Evolutionary conservation across 306 rosid genomes (phyloP).

Genomic region (Alnus rubra): DNA sequence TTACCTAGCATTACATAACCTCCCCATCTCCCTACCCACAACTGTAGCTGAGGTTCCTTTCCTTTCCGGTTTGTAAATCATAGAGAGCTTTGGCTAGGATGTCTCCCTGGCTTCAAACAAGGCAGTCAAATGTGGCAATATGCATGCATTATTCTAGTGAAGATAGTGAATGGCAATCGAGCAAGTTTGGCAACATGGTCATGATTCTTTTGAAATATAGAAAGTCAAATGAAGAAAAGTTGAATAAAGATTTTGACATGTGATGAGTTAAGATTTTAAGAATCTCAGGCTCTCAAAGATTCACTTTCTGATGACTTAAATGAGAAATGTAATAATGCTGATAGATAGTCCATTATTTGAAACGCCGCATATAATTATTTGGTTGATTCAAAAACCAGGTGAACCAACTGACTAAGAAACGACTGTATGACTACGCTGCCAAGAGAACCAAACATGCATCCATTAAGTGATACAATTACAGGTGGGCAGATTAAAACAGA

Average conservation of each 20-base stretch:
- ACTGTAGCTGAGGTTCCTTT: slow-evolving; percentile 74
- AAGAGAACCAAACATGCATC: not conserved
- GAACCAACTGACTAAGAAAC: too few species aligned
- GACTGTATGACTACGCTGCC: not conserved
- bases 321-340: too few species aligned
- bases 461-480: not conserved
- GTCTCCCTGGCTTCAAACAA: slow-evolving; percentile 18
- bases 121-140: not conserved
- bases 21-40: slow-evolving; percentile 62
- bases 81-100: slow-evolving; percentile 18
- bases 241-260: too few species aligned
- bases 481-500: not conserved
- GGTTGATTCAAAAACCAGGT: too few species aligned
- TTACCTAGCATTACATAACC: slow-evolving; percentile 63
- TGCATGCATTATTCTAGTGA: not conserved
- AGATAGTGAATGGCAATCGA: not conserved
- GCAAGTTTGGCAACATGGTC: slow-evolving; percentile 5
- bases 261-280: too few species aligned
- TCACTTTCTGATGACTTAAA: too few species aligned
- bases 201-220: slow-evolving; percentile 7
- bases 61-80: slow-evolving; percentile 55
- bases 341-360: not conserved
- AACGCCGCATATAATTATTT: not conserved
- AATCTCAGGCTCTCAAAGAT: too few species aligned
- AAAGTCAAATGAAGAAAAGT: not conserved